Evolutionary conservation across 2,329 filamentous ascomycete species (phyloP).

Genomic region (Colletotrichum eremochloae): DNA sequence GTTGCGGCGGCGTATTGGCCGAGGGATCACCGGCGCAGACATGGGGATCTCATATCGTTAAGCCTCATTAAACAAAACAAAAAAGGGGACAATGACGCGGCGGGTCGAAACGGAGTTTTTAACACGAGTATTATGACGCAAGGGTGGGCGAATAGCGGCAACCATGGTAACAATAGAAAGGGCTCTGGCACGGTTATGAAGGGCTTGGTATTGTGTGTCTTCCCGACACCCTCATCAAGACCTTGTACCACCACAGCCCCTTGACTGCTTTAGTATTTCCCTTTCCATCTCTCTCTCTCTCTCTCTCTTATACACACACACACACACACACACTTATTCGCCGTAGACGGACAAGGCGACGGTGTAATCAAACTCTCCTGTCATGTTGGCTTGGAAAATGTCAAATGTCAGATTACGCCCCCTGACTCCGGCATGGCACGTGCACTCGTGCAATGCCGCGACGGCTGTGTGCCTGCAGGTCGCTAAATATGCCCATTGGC

Average conservation of each 20-base stretch:
- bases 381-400: slow-evolving; percentile 6
- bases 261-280: not conserved
- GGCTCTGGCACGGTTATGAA: slow-evolving; percentile 2
- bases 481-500: slow-evolving; percentile 36
- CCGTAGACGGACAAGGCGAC: not conserved
- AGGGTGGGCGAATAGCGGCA: slow-evolving; percentile 3
- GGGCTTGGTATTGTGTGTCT: not conserved
- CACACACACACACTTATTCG: not conserved
- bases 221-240: not conserved
- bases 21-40: slow-evolving; percentile 32
- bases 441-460: slow-evolving; percentile 29
- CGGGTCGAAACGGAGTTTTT: slow-evolving; percentile 32
- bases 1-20: slow-evolving; percentile 12
- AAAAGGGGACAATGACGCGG: slow-evolving; percentile 22
- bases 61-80: slow-evolving; percentile 36
- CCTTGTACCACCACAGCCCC: not conserved
- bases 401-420: slow-evolving; percentile 27
- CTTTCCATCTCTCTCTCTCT: not conserved
- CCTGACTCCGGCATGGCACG: slow-evolving; percentile 36
- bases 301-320: not conserved
- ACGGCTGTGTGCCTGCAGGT: slow-evolving; percentile 27
- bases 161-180: slow-evolving; percentile 5
- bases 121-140: slow-evolving; percentile 17
- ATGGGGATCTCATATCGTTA: slow-evolving; percentile 12
- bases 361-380: slow-evolving; percentile 15